These are phyloP conservation scores for Ophiostoma novo-ulmi DNA, from an alignment of 2,329 filamentous ascomycete species.

Conservation along the genomic window DNA sequence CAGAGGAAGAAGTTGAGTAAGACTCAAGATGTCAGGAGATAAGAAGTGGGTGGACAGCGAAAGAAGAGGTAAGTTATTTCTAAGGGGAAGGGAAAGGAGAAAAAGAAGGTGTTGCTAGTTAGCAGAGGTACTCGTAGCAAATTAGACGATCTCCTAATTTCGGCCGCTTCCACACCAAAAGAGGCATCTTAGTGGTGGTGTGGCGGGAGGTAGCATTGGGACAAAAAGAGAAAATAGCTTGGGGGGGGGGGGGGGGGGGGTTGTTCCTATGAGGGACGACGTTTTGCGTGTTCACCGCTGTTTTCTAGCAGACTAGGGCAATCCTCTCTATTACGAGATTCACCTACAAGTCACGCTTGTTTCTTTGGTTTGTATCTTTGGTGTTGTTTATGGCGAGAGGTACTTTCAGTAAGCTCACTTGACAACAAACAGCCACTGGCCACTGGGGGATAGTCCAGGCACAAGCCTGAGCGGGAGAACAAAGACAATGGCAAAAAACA, in stretches of 20 bases:
- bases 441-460: not conserved
- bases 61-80: slow-evolving; percentile 5
- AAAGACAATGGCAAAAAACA: not conserved
- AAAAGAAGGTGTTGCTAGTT: not conserved
- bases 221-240: slow-evolving; percentile 9
- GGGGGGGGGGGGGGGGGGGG: not conserved
- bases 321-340: not conserved
- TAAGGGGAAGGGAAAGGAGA: slow-evolving; percentile 37
- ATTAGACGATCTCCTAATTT: slow-evolving; percentile 15
- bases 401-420: not conserved
- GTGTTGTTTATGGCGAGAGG: not conserved
- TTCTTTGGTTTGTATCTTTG: not conserved
- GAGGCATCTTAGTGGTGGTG: slow-evolving; percentile 6
- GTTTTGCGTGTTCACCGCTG: slow-evolving; percentile 24
- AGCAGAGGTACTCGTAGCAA: slow-evolving; percentile 1
- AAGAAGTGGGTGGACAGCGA: not conserved
- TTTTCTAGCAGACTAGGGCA: slow-evolving; percentile 21
- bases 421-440: too few species aligned
- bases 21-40: slow-evolving; percentile 5
- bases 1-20: slow-evolving; percentile 6
- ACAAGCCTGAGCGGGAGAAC: not conserved
- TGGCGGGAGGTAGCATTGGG: slow-evolving; percentile 11
- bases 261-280: not conserved
- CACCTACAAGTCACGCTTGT: not conserved
- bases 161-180: slow-evolving; percentile 5